Evolutionary conservation across 23 red algal species (phyloP), one percentile per base, ranked within the genome.

Genomic region (Gracilariopsis chorda): DNA sequence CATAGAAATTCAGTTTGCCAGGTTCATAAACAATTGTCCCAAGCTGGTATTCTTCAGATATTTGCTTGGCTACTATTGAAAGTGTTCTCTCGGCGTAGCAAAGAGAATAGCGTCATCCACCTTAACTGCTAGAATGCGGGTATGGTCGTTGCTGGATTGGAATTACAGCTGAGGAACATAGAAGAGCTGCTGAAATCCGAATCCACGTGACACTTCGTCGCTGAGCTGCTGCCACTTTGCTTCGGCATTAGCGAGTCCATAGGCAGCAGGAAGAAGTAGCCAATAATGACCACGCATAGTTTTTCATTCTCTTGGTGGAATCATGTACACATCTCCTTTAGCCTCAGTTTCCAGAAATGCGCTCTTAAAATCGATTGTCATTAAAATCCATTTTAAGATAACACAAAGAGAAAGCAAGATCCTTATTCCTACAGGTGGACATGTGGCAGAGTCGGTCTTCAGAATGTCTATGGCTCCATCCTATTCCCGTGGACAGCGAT

Each of bases 141-240:
- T 17, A 0, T 65, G 7, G 19, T 60, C 75, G 1, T 47, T 6
- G 8, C 13, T 13, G 4, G 17, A 39, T 0, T 8, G 0, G 46
- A 80, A 80, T 44, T 80, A 81, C 3, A 91, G 59, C 21, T 91
- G 87, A 20, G 87, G 71, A 4, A 91, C 75, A 14, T 91, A 73
- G 7, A 71, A 13, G 55, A 56, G 0, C 46, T 56, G 0, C 35
- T 57, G 0, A 12, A 57, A 57, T 21, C 23, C 7, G 17, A 34
- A 57, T 40, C 27, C 24, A 25, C 13, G 13, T 36, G 1, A 40
- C 3, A 80, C 9, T 32, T 4, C 6, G 0, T 80, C 48, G n/a
- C 2, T 80, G 3, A 56, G 47, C 12, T 55, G 16, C 35, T 80
- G 49, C 44, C 2, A 59, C n/a, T 80, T 55, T 33, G 75, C 75